Base-by-base conservation (phyloP, 2,329 filamentous ascomycete genomes). In the Pestalotiopsis sp. region DNA sequence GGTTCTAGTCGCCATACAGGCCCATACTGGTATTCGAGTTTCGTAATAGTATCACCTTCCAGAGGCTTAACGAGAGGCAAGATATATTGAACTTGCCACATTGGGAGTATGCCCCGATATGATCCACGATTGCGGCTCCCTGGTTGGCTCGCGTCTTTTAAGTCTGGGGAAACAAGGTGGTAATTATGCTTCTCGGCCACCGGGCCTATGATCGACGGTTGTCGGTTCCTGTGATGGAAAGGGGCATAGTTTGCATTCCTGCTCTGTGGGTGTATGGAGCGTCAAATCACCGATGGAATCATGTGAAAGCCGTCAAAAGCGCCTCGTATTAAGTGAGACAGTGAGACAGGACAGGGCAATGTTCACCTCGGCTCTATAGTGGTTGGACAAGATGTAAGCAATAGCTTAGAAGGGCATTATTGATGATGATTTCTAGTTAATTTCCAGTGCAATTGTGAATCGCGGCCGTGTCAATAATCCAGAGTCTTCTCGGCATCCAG, bases 61-160 rank as follows among this genome's bases (percentile, higher is more conserved):
- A 36, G 49, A 27, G 49, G 31, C 45, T 57, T 49, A 25, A 25
- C 41, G 36, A 66, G 25, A 66, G 40, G 25, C 40, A 57, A 57
- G 23, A 66, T 56, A 56, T 66, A 66, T 66, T 66, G 63, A 66
- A 66, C 63, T 66, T 66, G 63, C 63, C 63, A 58, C 17, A 57
- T 66, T n/a, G 6, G 63, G 63, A 13, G 31, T n/a, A 17, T 57
- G 20, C 49, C 14, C 63, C 63, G 63, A 17, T 56, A 66, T 57
- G 63, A 66, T 66, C 31, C 12, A 12, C 63, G 36, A 36, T 9
- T 20, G 20, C 41, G 13, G 9, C 17, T 4, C 14, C 14, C 27
- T 66, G 63, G 25, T 56, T 56, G 63, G 41, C 25, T 66, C 63
- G 25, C 41, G 27, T 56, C 36, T 52, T 20, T 52, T 9, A 25